Evolutionary conservation across 108 stramenopile genomes (phyloP), one percentile per base, ranked within the genome.

Genomic region (Skeletonema costatum): DNA sequence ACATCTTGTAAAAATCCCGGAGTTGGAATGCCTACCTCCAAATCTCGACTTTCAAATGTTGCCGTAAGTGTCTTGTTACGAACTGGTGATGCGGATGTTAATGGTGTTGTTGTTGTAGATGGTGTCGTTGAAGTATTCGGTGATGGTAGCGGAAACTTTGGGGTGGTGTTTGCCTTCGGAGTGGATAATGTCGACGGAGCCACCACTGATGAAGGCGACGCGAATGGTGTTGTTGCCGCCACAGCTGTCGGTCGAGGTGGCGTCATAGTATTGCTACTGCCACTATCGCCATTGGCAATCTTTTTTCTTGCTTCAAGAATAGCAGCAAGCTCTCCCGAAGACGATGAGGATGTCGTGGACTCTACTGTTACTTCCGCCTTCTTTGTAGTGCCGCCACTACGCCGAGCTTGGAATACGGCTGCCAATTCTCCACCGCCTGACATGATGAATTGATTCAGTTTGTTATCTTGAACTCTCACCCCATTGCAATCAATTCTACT

Each of bases 11-110:
- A 73, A 60, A 79, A 72, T 32, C 42, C 50, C 0, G 78, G 78
- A 33, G 78, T 79, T 58, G 78, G 78, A 60, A 79, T 73, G 33
- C 78, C 78, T 4, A 30, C 78, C 44, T 79, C 78, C 60, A 68
- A 63, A 66, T 73, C 72, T 41, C 46, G 42, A 30, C 31, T 25
- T 31, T 64, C 72, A 42, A 53, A 71, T 4, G 16, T 33, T 19
- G 32, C 53, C 53, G 21, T 56, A 7, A 56, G 53, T 56, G 5
- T 6, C 53, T 56, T 71, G 42, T 73, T 32, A 0, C 30, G 62
- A 16, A 31, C 7, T 6, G 16, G 31, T 17, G 41, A 51, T 33
- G 39, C n/a, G 1, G 46, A 39, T 64, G 17, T 50, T 6, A 14
- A 14, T n/a, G 39, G 39, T 44, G 35, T 36, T 17, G 33, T 19